phyloP scores from a whole-genome alignment of 148 eudicot species.

The Cornus florida region DNA sequence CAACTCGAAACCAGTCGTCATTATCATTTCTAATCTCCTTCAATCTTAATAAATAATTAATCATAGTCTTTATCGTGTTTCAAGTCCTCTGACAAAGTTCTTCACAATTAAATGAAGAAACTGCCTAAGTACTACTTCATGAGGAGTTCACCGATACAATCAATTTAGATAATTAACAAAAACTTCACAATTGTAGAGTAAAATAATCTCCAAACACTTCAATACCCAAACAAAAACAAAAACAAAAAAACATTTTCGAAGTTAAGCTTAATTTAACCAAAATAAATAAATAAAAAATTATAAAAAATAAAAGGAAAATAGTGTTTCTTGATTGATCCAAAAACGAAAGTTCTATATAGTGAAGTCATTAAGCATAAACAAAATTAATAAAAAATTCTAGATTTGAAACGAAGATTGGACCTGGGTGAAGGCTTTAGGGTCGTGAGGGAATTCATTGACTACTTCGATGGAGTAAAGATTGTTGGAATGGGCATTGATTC shows the following conservation, averaged over 20 bases:
- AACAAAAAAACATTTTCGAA: no score
- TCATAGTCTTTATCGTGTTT: no score
- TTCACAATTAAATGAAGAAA: not conserved
- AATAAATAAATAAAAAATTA: no score
- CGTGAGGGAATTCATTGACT: slow-evolving; percentile 81
- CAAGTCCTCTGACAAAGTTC: no score
- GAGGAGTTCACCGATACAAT: no score
- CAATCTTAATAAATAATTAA: no score
- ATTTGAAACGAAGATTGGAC: slow-evolving; percentile 19
- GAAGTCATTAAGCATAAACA: not conserved
- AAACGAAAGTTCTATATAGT: not conserved
- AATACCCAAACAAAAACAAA: no score
- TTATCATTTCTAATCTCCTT: not conserved
- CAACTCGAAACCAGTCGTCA: not conserved
- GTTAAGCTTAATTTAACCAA: no score
- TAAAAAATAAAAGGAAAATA: no score
- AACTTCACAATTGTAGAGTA: no score
- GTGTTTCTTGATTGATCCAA: not conserved
- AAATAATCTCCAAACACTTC: no score
- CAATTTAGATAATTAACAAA: no score
- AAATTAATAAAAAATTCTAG: not conserved
- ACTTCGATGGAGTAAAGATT: slow-evolving; percentile 43
- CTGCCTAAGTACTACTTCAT: not conserved
- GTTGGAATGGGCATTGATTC: slow-evolving; percentile 11
- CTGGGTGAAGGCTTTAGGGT: slow-evolving; percentile 84